phyloP scores from a whole-genome alignment of 768 basidiomycete species.

The Favolaschia claudopus region DNA sequence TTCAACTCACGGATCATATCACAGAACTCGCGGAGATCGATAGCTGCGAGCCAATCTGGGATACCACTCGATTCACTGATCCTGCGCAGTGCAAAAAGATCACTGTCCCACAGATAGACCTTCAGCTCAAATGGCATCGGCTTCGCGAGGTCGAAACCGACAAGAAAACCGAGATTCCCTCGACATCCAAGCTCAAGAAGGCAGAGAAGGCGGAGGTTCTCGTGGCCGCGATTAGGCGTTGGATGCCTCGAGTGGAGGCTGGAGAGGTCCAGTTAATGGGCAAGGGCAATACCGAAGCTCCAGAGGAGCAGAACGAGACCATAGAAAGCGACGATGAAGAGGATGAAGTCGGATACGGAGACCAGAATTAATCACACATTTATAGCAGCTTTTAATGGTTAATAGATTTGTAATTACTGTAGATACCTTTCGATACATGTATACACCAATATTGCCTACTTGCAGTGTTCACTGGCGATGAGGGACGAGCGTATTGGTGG shows the following conservation, averaged over 20 bases:
- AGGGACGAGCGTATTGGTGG: too few species aligned
- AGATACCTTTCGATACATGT: too few species aligned
- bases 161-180: neutral
- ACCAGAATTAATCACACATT: too few species aligned
- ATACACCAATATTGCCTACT: too few species aligned
- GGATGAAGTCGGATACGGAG: too few species aligned
- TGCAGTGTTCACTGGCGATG: too few species aligned
- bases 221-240: neutral
- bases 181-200: neutral
- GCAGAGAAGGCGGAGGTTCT: neutral
- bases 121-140: conserved; percentile 9
- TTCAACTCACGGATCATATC: neutral
- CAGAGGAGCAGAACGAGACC: too few species aligned
- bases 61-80: neutral
- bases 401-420: too few species aligned
- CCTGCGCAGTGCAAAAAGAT: neutral
- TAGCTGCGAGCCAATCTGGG: neutral
- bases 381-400: too few species aligned
- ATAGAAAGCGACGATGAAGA: too few species aligned
- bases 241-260: neutral
- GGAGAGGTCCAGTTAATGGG: too few species aligned
- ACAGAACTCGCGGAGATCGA: neutral
- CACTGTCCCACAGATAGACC: neutral
- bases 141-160: neutral
- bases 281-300: too few species aligned